These are phyloP conservation scores for Rhodotorula taiwanensis DNA, from an alignment of 768 basidiomycete genomes.

Conservation along the genomic window DNA sequence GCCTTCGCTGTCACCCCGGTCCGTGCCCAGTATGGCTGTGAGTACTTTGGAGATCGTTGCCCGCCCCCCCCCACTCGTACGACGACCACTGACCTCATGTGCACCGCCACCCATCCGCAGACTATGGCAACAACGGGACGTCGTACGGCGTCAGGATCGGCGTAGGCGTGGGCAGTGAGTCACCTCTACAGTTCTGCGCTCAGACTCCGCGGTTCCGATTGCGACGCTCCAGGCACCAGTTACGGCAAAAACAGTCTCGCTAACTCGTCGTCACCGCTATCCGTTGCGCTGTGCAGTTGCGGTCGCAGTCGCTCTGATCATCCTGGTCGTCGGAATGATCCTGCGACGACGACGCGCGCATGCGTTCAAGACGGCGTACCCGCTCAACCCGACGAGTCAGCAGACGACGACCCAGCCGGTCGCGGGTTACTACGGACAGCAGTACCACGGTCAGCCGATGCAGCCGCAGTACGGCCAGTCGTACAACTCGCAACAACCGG, in stretches of 20 bases:
- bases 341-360: slow-evolving; percentile 22
- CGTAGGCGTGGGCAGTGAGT: slow-evolving; percentile 24
- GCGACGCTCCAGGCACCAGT: background rate
- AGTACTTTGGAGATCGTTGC: background rate
- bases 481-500: background rate
- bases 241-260: background rate
- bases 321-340: slow-evolving; percentile 19
- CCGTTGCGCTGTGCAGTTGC: too few relatives aligned
- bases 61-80: background rate
- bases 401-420: background rate
- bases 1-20: slow-evolving; percentile 2
- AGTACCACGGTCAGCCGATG: background rate
- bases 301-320: slow-evolving; percentile 20
- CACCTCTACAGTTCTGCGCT: background rate
- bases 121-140: slow-evolving; percentile 12
- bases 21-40: slow-evolving; percentile 6
- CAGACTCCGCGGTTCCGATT: background rate
- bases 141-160: slow-evolving; percentile 22
- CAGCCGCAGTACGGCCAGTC: slow-evolving; percentile 4
- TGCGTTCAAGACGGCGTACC: slow-evolving; percentile 28
- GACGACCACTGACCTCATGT: background rate
- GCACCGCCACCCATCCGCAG: slow-evolving; percentile 6
- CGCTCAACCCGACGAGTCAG: slow-evolving; percentile 7
- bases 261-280: background rate
- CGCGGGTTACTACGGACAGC: background rate